Evolutionary conservation across 1,284 basidiomycete species (phyloP).

Genomic region (Apiotrichum gracile): DNA sequence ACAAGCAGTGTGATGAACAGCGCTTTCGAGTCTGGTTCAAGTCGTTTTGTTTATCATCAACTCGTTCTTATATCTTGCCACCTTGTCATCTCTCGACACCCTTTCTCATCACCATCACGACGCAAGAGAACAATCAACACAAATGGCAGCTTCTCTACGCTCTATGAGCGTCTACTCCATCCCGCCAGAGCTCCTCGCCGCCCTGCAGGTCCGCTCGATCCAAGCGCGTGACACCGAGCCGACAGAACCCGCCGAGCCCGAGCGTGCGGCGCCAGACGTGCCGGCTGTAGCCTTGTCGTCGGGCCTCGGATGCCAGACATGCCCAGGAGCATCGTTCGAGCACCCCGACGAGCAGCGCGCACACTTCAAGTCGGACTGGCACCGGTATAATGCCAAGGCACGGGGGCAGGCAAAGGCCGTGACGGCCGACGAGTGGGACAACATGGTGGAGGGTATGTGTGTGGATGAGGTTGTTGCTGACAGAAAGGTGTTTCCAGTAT

Average conservation of each 20-base stretch:
- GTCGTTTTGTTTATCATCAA: no score
- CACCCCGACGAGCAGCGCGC: slow-evolving; percentile 74
- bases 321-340: slow-evolving; percentile 62
- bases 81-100: neutral
- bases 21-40: no score
- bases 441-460: slow-evolving; percentile 67
- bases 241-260: no score
- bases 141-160: slow-evolving; percentile 7
- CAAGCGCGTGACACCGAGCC: slow-evolving; percentile 19
- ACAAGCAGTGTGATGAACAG: no score
- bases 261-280: neutral
- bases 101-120: neutral
- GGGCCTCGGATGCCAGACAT: slow-evolving; percentile 63
- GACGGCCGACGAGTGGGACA: slow-evolving; percentile 64
- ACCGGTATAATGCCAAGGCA: slow-evolving; percentile 91
- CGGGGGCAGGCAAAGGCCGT: slow-evolving; percentile 59
- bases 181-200: slow-evolving; percentile 60
- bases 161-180: slow-evolving; percentile 55
- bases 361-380: slow-evolving; percentile 95
- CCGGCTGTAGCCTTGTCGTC: slow-evolving; percentile 24
- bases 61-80: neutral
- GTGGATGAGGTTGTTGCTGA: neutral
- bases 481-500: slow-evolving; percentile 71
- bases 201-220: slow-evolving; percentile 57
- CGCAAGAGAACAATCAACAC: neutral